Conservation (phyloP, 495 filamentous ascomycete genomes). For the Bombardia bombarda region DNA sequence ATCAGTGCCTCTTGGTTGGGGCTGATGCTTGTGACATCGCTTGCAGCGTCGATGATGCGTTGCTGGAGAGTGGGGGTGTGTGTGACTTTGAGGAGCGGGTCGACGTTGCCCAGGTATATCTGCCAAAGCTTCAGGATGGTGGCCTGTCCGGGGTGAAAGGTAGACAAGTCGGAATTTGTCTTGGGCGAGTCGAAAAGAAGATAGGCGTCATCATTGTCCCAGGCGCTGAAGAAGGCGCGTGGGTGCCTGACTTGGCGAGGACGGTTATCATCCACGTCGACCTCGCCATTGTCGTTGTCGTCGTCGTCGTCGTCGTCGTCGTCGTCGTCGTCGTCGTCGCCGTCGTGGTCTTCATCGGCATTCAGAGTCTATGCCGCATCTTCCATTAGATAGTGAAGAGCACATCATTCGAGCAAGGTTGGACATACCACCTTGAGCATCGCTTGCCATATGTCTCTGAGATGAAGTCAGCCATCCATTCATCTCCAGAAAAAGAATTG, state of each 20-base stretch:
- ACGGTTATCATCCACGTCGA: conserved; percentile 10
- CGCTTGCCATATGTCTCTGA: neutral
- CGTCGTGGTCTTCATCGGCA: conserved; percentile 16
- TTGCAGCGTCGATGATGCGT: conserved; percentile 29
- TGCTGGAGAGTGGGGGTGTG: conserved; percentile 41
- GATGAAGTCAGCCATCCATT: too few relatives aligned
- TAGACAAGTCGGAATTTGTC: conserved; percentile 34
- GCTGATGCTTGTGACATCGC: conserved; percentile 21
- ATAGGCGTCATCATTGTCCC: conserved; percentile 29
- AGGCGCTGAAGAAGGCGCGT: too few relatives aligned
- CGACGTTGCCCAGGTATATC: conserved; percentile 45
- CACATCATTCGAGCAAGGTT: neutral
- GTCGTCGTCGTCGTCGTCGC: conserved; percentile 25
- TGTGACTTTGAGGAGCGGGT: conserved; percentile 46
- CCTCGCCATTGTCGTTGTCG: conserved; percentile 25
- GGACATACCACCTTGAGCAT: neutral
- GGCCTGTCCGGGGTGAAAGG: conserved; percentile 36
- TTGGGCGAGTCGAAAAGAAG: conserved; percentile 43
- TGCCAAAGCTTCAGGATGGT: conserved; percentile 44
- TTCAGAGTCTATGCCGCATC: neutral
- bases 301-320: neutral
- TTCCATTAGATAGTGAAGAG: too few relatives aligned
- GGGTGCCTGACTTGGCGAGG: neutral
- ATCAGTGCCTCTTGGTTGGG: conserved; percentile 38
- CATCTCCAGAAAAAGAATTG: too few relatives aligned